These are phyloP conservation scores for Delitschia confertaspora DNA, from an alignment of 495 filamentous ascomycete genomes.

Conservation along the genomic window DNA sequence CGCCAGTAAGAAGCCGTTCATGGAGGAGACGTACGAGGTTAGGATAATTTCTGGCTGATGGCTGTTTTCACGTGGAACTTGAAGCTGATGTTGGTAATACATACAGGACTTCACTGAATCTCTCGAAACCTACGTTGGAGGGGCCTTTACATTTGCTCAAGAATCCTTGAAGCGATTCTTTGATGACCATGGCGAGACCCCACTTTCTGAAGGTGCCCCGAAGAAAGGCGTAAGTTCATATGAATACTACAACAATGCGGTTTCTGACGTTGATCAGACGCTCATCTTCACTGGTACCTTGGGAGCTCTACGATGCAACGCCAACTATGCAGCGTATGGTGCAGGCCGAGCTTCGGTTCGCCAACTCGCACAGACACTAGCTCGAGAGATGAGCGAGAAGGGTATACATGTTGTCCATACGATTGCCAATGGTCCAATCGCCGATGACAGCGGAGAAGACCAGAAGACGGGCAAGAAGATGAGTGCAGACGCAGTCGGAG, in stretches of 20 bases:
- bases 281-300: conserved; percentile 44
- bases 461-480: conserved; percentile 39
- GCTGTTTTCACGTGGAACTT: background rate
- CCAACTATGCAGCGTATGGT: conserved; percentile 42
- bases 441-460: conserved; percentile 38
- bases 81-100: background rate
- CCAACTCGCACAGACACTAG: conserved; percentile 40
- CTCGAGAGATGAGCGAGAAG: conserved; percentile 40
- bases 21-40: conserved; percentile 39
- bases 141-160: conserved; percentile 42
- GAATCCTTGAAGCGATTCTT: conserved; percentile 38
- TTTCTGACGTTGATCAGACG: conserved; percentile 18
- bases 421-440: conserved; percentile 41
- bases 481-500: conserved; percentile 40
- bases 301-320: conserved; percentile 38
- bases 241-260: background rate
- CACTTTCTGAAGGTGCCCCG: conserved; percentile 31
- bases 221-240: conserved; percentile 36
- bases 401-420: conserved; percentile 44
- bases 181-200: conserved; percentile 36
- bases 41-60: background rate
- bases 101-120: conserved; percentile 33
- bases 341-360: conserved; percentile 38
- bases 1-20: conserved; percentile 39
- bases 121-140: conserved; percentile 40